Conservation (phyloP, 2,329 filamentous ascomycete genomes). For the Botryotinia convoluta region DNA sequence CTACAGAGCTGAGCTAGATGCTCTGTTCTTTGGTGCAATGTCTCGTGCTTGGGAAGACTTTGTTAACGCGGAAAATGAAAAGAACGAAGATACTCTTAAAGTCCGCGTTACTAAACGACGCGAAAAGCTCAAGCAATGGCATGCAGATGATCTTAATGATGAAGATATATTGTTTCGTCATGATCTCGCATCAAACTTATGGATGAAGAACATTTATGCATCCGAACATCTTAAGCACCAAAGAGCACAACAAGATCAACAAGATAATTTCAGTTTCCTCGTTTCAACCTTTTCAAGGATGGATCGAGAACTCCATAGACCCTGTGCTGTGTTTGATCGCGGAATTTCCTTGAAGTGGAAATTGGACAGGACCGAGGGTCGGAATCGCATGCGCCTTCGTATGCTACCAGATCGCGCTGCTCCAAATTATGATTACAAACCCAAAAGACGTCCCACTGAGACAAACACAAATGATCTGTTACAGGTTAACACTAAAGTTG, state of each 20-base stretch:
- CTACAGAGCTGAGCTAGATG: conserved; percentile 74
- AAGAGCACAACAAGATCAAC: conserved; percentile 83
- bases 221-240: conserved; percentile 93
- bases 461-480: conserved; percentile 38
- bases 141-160: conserved; percentile 61
- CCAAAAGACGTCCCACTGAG: conserved; percentile 67
- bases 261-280: conserved; percentile 81
- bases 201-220: conserved; percentile 93
- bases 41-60: conserved; percentile 87
- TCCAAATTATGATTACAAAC: conserved; percentile 73
- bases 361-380: conserved; percentile 90
- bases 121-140: conserved; percentile 81
- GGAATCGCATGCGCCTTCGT: conserved; percentile 89
- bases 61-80: conserved; percentile 76
- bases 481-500: conserved; percentile 38
- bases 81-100: conserved; percentile 72
- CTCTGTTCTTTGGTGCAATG: conserved; percentile 77
- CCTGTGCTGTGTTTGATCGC: conserved; percentile 76
- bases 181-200: conserved; percentile 80
- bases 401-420: conserved; percentile 74
- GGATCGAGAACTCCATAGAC: conserved; percentile 72
- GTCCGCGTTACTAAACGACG: conserved; percentile 70
- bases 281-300: conserved; percentile 74
- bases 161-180: conserved; percentile 78
- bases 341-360: conserved; percentile 73